phyloP scores from a whole-genome alignment of 2,329 filamentous ascomycete species.

The Clonostachys solani region DNA sequence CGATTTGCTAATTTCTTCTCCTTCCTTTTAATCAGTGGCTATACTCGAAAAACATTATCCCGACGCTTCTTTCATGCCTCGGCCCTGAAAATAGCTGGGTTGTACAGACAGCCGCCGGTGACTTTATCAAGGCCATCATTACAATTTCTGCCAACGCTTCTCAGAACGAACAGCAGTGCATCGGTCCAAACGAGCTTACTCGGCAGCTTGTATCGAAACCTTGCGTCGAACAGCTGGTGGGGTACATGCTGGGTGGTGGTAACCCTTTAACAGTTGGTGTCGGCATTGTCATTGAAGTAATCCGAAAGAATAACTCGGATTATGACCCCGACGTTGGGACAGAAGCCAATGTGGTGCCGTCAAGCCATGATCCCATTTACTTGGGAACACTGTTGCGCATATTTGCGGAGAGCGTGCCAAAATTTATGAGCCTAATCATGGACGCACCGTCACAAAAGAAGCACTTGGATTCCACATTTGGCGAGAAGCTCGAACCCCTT shows the following conservation, averaged over 20 bases:
- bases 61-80: constrained; percentile 80
- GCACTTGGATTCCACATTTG: constrained; percentile 82
- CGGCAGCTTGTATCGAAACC: constrained; percentile 85
- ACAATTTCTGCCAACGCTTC: constrained; percentile 98
- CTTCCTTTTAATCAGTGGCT: constrained; percentile 63
- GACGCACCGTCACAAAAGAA: constrained; percentile 70
- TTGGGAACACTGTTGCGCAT: constrained; percentile 83
- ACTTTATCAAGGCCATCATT: constrained; percentile 98
- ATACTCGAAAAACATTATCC: constrained; percentile 83
- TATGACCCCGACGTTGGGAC: constrained; percentile 91
- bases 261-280: constrained; percentile 95
- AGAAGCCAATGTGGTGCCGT: constrained; percentile 74
- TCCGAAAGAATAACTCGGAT: constrained; percentile 98
- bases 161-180: constrained; percentile 97
- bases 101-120: constrained; percentile 92
- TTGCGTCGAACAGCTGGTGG: constrained; percentile 81
- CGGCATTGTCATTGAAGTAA: constrained; percentile 96
- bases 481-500: constrained; percentile 84
- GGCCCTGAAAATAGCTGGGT: constrained; percentile 81
- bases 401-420: constrained; percentile 86
- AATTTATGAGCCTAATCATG: constrained; percentile 89
- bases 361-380: constrained; percentile 89
- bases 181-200: constrained; percentile 94
- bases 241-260: constrained; percentile 87
- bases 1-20: constrained; percentile 10